Evolutionary conservation across 441 rosid genomes (phyloP).

Genomic region (Isatis lusitanica): DNA sequence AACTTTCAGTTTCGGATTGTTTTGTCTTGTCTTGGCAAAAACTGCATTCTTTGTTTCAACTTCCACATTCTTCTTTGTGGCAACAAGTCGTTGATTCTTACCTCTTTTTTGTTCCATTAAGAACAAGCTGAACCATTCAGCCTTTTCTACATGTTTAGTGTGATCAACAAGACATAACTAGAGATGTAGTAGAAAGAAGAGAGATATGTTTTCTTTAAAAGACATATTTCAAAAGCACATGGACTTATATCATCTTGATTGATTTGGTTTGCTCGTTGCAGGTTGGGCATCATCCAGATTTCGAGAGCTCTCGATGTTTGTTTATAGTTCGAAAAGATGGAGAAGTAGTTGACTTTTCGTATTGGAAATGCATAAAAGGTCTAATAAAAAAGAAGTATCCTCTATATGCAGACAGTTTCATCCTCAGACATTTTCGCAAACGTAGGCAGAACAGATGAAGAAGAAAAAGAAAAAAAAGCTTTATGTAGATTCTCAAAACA

Average conservation of each 20-base stretch:
- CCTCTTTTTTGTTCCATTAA: too few species aligned
- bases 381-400: slow-evolving; percentile 89
- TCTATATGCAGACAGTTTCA: slow-evolving; percentile 82
- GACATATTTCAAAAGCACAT: neutral
- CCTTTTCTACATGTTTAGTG: neutral
- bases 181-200: neutral
- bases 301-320: slow-evolving; percentile 72
- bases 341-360: slow-evolving; percentile 74
- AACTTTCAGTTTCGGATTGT: neutral
- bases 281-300: slow-evolving; percentile 89
- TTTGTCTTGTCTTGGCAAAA: neutral
- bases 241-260: neutral
- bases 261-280: slow-evolving; percentile 28
- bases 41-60: neutral
- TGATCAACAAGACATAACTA: neutral
- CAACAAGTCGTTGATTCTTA: too few species aligned
- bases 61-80: neutral
- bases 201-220: neutral
- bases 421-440: slow-evolving; percentile 78
- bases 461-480: slow-evolving; percentile 10
- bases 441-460: slow-evolving; percentile 47
- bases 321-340: slow-evolving; percentile 87
- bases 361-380: slow-evolving; percentile 97
- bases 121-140: too few species aligned
- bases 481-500: slow-evolving; percentile 22